A percentile compares a stretch with the other conserved stretches of the same genome.
Evolutionary conservation across 1,284 basidiomycete genomes (phyloP).

Genomic region (Sanghuangporus baumii): DNA sequence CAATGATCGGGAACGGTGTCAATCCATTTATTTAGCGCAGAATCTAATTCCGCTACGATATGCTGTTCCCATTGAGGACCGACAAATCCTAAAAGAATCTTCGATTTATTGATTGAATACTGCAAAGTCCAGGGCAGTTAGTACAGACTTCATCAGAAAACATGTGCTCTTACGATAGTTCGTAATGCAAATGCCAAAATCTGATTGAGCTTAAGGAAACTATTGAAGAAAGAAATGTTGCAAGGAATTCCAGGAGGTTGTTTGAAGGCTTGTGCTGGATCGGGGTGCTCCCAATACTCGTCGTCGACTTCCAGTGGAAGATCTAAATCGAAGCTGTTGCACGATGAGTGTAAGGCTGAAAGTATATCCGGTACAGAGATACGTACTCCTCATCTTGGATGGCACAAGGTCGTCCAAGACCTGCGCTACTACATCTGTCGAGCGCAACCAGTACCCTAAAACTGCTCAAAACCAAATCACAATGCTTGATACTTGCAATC

Average conservation of each 20-base stretch:
- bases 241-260: slow-evolving; percentile 56
- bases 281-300: slow-evolving; percentile 65
- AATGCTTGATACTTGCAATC: slow-evolving; percentile 9
- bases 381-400: slow-evolving; percentile 82
- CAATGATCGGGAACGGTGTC: slow-evolving; percentile 63
- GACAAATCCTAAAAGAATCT: slow-evolving; percentile 49
- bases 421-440: slow-evolving; percentile 62
- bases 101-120: slow-evolving; percentile 73
- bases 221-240: slow-evolving; percentile 48
- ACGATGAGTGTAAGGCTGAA: not conserved
- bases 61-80: slow-evolving; percentile 63
- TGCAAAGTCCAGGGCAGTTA: slow-evolving; percentile 22
- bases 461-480: slow-evolving; percentile 7
- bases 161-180: slow-evolving; percentile 47
- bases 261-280: slow-evolving; percentile 44
- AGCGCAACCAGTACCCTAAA: slow-evolving; percentile 55
- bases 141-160: not conserved
- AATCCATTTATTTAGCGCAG: slow-evolving; percentile 73
- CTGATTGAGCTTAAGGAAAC: slow-evolving; percentile 55
- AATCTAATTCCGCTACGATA: slow-evolving; percentile 71
- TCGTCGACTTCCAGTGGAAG: slow-evolving; percentile 70
- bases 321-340: slow-evolving; percentile 63
- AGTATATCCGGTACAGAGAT: not conserved
- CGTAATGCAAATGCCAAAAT: slow-evolving; percentile 61
- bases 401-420: slow-evolving; percentile 74